Percentiles rank a stretch among this genome's conserved stretches.
Conservation (phyloP, 106 monocot genomes). For the Acanthochlamys bracteata region DNA sequence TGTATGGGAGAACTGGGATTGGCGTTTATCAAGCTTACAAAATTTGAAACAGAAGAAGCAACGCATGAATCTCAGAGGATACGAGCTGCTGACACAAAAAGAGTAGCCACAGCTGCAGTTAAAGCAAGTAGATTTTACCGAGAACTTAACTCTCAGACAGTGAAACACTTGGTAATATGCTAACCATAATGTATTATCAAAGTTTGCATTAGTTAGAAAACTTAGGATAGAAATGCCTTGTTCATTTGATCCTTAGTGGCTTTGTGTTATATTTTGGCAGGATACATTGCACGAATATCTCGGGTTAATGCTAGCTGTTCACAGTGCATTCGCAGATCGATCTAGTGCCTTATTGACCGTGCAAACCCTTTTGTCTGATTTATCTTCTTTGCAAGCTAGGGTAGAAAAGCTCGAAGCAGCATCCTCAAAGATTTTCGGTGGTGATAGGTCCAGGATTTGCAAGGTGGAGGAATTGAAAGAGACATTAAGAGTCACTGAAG, state of each 20-base stretch:
- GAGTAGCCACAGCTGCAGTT: constrained; percentile 81
- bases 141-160: constrained; percentile 76
- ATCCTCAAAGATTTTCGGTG: constrained; percentile 56
- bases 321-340: constrained; percentile 76
- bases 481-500: constrained; percentile 64
- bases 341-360: constrained; percentile 68
- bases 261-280: constrained; percentile 28
- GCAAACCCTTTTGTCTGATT: constrained; percentile 68
- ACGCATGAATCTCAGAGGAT: constrained; percentile 57
- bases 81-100: constrained; percentile 61
- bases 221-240: neutral
- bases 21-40: constrained; percentile 74
- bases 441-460: constrained; percentile 47
- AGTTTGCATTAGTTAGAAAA: neutral
- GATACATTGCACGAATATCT: constrained; percentile 85
- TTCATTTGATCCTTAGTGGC: neutral
- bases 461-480: constrained; percentile 78
- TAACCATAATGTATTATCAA: neutral
- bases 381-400: constrained; percentile 67
- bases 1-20: constrained; percentile 90
- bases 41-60: constrained; percentile 79
- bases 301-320: constrained; percentile 79
- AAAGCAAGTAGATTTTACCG: constrained; percentile 82
- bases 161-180: constrained; percentile 73
- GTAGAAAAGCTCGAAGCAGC: constrained; percentile 74